Evolutionary conservation across 345 rosid genomes (phyloP).

Genomic region (Linum tenue): DNA sequence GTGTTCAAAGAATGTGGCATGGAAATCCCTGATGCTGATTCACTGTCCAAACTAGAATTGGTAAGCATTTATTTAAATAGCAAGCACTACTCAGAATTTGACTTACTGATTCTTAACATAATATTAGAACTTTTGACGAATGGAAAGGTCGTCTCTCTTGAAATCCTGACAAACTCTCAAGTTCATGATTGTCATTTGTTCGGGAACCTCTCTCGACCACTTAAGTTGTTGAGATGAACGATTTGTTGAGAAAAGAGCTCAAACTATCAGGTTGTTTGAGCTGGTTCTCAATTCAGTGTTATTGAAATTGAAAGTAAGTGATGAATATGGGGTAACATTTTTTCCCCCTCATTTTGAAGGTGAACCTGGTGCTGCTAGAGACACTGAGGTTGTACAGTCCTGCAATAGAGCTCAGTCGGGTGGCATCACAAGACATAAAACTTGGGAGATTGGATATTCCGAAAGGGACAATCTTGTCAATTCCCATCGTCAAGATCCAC

Average conservation of each 20-base stretch:
- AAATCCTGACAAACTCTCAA: too few relatives aligned
- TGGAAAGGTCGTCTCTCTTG: too few relatives aligned
- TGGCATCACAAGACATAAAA: slow-evolving; percentile 31
- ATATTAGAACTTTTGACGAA: too few relatives aligned
- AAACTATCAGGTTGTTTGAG: too few relatives aligned
- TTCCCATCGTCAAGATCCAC: slow-evolving; percentile 29
- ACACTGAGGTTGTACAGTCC: slow-evolving; percentile 50
- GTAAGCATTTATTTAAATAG: slow-evolving; percentile 20
- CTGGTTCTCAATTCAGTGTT: too few relatives aligned
- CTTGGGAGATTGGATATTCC: slow-evolving; percentile 41
- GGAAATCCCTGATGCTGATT: slow-evolving; percentile 30
- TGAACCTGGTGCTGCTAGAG: slow-evolving; percentile 55
- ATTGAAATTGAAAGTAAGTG: too few relatives aligned
- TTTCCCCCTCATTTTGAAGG: slow-evolving; percentile 16
- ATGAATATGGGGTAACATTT: too few relatives aligned
- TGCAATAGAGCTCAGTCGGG: slow-evolving; percentile 18
- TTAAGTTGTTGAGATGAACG: too few relatives aligned
- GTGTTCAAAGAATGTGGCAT: slow-evolving; percentile 33
- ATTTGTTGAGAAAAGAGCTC: too few relatives aligned
- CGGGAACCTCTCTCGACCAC: too few relatives aligned
- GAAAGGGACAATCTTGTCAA: slow-evolving; percentile 21
- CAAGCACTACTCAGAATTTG: background rate
- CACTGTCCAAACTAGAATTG: slow-evolving; percentile 35
- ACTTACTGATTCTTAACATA: background rate
- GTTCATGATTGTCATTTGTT: too few relatives aligned